Evolutionary conservation across 2,329 filamentous ascomycete genomes (phyloP).

Genomic region (Neophaeococcomyces aloes): DNA sequence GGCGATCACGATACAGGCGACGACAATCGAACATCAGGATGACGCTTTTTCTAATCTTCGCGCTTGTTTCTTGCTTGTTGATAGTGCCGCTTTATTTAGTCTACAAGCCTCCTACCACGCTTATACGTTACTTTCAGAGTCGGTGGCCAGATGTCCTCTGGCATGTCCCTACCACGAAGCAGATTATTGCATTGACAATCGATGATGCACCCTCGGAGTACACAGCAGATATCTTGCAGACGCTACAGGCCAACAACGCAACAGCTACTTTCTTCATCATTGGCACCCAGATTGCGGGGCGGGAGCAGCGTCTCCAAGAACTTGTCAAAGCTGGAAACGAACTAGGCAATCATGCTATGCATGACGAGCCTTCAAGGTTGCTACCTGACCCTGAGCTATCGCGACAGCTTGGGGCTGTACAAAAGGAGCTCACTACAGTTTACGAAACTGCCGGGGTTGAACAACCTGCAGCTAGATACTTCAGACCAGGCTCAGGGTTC

Average conservation of each 20-base stretch:
- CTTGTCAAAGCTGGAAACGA: slow-evolving; percentile 56
- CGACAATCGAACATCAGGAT: neutral
- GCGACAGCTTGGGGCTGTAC: slow-evolving; percentile 55
- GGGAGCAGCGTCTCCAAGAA: slow-evolving; percentile 45
- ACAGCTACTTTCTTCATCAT: slow-evolving; percentile 84
- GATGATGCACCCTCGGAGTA: slow-evolving; percentile 72
- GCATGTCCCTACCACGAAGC: slow-evolving; percentile 50
- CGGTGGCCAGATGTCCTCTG: slow-evolving; percentile 73
- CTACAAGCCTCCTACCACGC: slow-evolving; percentile 66
- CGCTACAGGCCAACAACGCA: slow-evolving; percentile 56
- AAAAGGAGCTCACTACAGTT: slow-evolving; percentile 47
- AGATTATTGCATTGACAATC: slow-evolving; percentile 70
- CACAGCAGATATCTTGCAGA: slow-evolving; percentile 58
- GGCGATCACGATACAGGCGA: neutral
- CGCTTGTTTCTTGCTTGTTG: neutral
- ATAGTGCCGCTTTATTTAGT: slow-evolving; percentile 50
- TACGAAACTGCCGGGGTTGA: slow-evolving; percentile 33
- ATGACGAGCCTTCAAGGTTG: slow-evolving; percentile 62
- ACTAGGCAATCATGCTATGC: slow-evolving; percentile 81
- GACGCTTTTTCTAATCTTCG: slow-evolving; percentile 1
- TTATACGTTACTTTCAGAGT: slow-evolving; percentile 60
- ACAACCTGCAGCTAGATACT: slow-evolving; percentile 48
- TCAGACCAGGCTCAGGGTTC: slow-evolving; percentile 74
- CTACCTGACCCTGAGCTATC: slow-evolving; percentile 51
- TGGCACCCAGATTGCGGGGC: slow-evolving; percentile 57